These are phyloP conservation scores for Alnus glutinosa DNA, from an alignment of 306 rosid genomes.

Conservation along the genomic window DNA sequence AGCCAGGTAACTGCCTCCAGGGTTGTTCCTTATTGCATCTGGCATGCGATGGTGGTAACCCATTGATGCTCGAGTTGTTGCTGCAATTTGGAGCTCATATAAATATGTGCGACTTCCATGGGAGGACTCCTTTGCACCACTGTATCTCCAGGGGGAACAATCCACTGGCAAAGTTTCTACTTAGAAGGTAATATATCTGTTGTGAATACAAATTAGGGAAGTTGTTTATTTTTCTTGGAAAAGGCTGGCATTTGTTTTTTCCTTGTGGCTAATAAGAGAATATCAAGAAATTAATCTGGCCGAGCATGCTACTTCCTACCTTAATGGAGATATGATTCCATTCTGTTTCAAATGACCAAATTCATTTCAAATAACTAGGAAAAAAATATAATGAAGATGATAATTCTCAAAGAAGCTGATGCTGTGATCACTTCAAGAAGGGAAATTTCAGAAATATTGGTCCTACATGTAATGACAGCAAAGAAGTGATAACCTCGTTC, in stretches of 20 bases:
- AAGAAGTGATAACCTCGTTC: neutral
- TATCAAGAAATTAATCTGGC: neutral
- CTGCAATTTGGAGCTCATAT: slow-evolving; percentile 89
- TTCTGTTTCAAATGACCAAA: neutral
- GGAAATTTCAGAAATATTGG: neutral
- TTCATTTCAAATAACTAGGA: neutral
- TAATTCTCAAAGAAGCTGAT: neutral
- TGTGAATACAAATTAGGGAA: neutral
- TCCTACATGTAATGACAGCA: neutral
- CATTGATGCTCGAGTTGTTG: slow-evolving; percentile 84
- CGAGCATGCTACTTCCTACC: neutral
- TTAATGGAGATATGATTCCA: neutral
- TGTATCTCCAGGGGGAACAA: slow-evolving; percentile 70
- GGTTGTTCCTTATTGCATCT: slow-evolving; percentile 88
- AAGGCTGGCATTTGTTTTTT: neutral
- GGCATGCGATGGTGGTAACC: slow-evolving; percentile 65
- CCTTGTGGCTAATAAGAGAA: neutral
- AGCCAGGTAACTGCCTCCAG: slow-evolving; percentile 58
- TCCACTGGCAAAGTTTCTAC: slow-evolving; percentile 74
- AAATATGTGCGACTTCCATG: slow-evolving; percentile 73
- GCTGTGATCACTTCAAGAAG: neutral
- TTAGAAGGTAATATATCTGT: slow-evolving; percentile 66
- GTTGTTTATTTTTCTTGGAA: neutral
- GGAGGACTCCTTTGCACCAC: slow-evolving; percentile 94
- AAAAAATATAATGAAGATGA: neutral